A percentile compares a stretch with the other conserved stretches of the same genome.
phyloP scores from a whole-genome alignment of 1,284 basidiomycete genomes.

The Trichosporon sp. region DNA sequence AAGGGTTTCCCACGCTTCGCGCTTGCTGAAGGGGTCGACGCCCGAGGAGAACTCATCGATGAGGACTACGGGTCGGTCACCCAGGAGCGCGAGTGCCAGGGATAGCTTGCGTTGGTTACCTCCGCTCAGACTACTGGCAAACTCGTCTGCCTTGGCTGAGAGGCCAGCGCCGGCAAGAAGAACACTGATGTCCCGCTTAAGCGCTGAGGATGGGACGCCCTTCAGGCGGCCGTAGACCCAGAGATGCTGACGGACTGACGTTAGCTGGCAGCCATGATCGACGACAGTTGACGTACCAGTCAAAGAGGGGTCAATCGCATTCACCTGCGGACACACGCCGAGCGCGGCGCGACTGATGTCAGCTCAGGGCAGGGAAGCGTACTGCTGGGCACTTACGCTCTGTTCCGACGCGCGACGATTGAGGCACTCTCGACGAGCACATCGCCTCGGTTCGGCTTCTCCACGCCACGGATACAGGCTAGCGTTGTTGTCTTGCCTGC shows the following conservation, averaged over 20 bases:
- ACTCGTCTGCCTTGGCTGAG: constrained; percentile 65
- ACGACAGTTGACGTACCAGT: constrained; percentile 52
- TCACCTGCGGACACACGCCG: constrained; percentile 80
- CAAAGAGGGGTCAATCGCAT: constrained; percentile 74
- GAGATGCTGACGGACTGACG: constrained; percentile 70
- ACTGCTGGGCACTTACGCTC: constrained; percentile 52
- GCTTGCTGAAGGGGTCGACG: constrained; percentile 78
- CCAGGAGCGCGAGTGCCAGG: constrained; percentile 79
- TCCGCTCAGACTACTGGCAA: constrained; percentile 73
- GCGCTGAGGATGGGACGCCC: constrained; percentile 64
- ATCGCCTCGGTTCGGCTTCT: constrained; percentile 65
- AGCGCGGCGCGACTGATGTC: constrained; percentile 51
- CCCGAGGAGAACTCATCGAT: constrained; percentile 84
- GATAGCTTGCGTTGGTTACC: constrained; percentile 81
- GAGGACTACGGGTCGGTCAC: constrained; percentile 73
- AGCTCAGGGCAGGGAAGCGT: not conserved
- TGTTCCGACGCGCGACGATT: constrained; percentile 64
- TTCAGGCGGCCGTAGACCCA: constrained; percentile 58
- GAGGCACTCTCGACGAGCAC: constrained; percentile 68
- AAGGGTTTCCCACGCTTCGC: constrained; percentile 71
- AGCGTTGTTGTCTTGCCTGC: constrained; percentile 72
- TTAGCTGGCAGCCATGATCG: not conserved
- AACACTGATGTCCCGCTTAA: constrained; percentile 63
- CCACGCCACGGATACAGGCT: constrained; percentile 44
- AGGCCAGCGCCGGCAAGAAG: constrained; percentile 68